Percentiles rank a stretch among this genome's conserved stretches.
phyloP scores from a whole-genome alignment of 257 asterid genomes.

The Linaria vulgaris region DNA sequence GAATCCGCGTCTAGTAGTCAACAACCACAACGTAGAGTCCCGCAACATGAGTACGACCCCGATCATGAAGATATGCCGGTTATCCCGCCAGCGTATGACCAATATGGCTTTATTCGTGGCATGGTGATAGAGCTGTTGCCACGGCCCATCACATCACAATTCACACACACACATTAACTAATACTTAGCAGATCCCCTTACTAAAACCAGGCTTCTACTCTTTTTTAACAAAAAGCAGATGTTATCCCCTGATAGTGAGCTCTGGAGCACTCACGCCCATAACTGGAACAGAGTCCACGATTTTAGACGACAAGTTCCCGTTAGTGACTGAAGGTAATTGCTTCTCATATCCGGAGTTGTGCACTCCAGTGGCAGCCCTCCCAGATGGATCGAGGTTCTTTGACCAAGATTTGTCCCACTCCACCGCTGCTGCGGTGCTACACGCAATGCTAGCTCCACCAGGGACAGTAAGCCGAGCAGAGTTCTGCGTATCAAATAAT shows the following conservation, averaged over 20 bases:
- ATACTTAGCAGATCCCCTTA: not conserved
- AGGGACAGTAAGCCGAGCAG: constrained; percentile 77
- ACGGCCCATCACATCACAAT: no score
- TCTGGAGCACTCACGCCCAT: constrained; percentile 45
- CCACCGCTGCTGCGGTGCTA: constrained; percentile 81
- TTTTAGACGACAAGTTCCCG: constrained; percentile 37
- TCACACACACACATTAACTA: no score
- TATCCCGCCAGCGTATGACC: no score
- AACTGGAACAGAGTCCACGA: constrained; percentile 39
- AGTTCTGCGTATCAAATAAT: constrained; percentile 48
- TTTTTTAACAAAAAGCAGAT: not conserved
- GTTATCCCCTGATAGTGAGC: constrained; percentile 63
- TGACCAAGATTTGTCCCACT: constrained; percentile 94
- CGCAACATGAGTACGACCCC: no score
- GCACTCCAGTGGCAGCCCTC: constrained; percentile 91
- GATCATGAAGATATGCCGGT: no score
- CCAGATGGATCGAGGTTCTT: constrained; percentile 89
- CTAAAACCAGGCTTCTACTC: constrained; percentile 16
- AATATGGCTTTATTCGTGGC: no score
- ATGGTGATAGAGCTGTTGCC: no score
- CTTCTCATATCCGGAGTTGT: constrained; percentile 67
- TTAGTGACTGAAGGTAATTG: constrained; percentile 27
- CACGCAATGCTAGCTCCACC: constrained; percentile 95
- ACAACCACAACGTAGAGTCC: no score
- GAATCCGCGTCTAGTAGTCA: no score